Base-by-base conservation (phyloP, 2,329 filamentous ascomycete species). In the Drechslerella stenobrocha region DNA sequence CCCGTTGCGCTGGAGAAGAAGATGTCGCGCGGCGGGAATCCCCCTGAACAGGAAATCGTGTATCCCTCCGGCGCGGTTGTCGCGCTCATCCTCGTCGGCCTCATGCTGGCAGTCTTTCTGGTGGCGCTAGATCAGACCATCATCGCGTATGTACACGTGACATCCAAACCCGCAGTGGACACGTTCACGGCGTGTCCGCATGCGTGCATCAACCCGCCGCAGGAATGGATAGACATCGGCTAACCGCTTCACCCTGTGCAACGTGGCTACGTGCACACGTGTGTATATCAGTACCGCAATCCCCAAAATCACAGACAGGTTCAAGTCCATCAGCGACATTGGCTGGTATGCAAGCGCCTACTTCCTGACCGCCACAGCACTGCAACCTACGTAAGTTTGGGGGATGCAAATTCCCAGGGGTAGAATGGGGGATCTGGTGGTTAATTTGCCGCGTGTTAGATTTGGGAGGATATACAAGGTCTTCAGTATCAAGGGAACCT, bases 391-490 rank as follows among this genome's bases (percentile, higher is more conserved):
- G 34, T 73, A 59, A 30, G 45, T 18, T 53, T 18, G 26, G n/a
- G 3, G 30, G n/a, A 34, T 34, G 30, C 7, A n/a, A n/a, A n/a
- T n/a, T n/a, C n/a, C n/a, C n/a, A n/a, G 30, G 30, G 30, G n/a
- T 34, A 34, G 6, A 34, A n/a, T 6, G n/a, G n/a, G n/a, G 6
- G 30, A 34, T n/a, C 7, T n/a, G 6, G n/a, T 34, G 30, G 30
- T 34, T 34, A 81, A 82, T 73, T 70, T 74, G 30, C 76, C 80
- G 15, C 80, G 82, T 71, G 76, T 82, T 2, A 72, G 82, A 6
- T 82, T 80, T 60, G 81, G 80, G 45, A 78, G 76, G 13, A 71
- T 82, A 34, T 82, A 81, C 75, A 79, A 78, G 72, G 76, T 78
- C 53, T 82, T 82, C 75, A 77, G 77, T 69, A 76, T 81, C 73